These are phyloP conservation scores for Pythium sp. DNA, from an alignment of 352 stramenopile species.

Conservation along the genomic window DNA sequence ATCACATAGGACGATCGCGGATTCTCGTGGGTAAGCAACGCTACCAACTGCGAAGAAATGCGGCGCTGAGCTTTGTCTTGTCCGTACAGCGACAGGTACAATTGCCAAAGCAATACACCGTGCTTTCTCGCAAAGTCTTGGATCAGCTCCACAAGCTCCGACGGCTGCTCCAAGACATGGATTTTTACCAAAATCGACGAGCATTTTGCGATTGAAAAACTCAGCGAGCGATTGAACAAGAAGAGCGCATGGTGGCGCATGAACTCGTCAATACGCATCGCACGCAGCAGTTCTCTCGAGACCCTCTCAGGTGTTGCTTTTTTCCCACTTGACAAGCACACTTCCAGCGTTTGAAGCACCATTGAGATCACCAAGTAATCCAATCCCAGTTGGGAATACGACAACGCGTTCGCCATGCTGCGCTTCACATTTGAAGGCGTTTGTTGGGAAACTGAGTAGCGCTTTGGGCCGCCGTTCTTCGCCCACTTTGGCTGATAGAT, in stretches of 20 bases:
- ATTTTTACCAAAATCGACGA: constrained; percentile 87
- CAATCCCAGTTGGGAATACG: constrained; percentile 75
- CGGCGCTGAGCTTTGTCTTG: constrained; percentile 83
- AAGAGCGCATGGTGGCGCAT: constrained; percentile 84
- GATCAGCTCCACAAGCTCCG: constrained; percentile 83
- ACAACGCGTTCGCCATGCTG: constrained; percentile 76
- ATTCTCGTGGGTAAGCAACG: constrained; percentile 84
- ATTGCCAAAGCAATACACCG: constrained; percentile 76
- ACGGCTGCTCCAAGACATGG: constrained; percentile 83
- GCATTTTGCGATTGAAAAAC: constrained; percentile 83
- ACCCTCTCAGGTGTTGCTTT: constrained; percentile 82
- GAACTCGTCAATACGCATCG: constrained; percentile 86
- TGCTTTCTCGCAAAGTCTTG: constrained; percentile 86
- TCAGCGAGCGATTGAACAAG: constrained; percentile 82
- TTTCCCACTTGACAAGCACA: constrained; percentile 83
- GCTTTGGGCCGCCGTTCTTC: constrained; percentile 16
- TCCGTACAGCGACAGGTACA: constrained; percentile 78
- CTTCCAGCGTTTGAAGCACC: constrained; percentile 79
- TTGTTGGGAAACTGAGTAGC: constrained; percentile 16
- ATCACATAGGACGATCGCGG: constrained; percentile 78
- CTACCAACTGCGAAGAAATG: constrained; percentile 85
- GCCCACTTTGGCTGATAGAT: constrained; percentile 27
- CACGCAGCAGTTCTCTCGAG: constrained; percentile 63
- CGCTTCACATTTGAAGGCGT: constrained; percentile 54
- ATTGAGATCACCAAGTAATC: constrained; percentile 80